These are phyloP conservation scores for Schizosaccharomyces cryophilus DNA, from an alignment of 805 yeast species.

Conservation along the genomic window DNA sequence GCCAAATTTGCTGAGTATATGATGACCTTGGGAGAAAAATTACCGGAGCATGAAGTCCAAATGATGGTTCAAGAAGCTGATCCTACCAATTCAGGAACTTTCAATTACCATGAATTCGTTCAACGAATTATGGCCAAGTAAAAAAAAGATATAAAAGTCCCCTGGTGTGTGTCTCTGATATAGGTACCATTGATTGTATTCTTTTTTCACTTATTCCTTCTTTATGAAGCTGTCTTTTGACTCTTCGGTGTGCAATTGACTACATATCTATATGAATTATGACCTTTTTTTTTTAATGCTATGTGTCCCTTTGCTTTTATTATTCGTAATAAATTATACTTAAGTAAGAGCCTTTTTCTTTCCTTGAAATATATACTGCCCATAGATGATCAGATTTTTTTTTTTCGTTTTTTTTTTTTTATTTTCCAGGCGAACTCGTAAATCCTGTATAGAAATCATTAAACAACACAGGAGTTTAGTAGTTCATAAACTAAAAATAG, in stretches of 20 bases:
- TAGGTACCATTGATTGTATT: too few relatives aligned
- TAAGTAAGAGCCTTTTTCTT: neutral
- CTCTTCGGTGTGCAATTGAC: neutral
- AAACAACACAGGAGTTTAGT: too few relatives aligned
- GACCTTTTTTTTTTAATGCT: too few relatives aligned
- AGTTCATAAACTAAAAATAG: too few relatives aligned
- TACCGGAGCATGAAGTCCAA: constrained; percentile 92
- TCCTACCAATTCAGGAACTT: constrained; percentile 44
- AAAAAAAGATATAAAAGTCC: neutral
- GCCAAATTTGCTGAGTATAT: constrained; percentile 91
- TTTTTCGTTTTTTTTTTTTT: too few relatives aligned
- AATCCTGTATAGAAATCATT: too few relatives aligned
- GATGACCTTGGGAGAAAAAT: constrained; percentile 90
- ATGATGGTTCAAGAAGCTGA: constrained; percentile 93
- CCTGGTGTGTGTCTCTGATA: too few relatives aligned
- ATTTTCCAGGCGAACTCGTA: too few relatives aligned
- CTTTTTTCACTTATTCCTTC: too few relatives aligned
- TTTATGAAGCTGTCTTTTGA: too few relatives aligned
- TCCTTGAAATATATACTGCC: neutral
- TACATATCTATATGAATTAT: neutral
- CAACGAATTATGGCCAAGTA: constrained; percentile 27
- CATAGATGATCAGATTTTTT: too few relatives aligned
- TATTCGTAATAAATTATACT: neutral
- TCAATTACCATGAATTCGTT: constrained; percentile 89
- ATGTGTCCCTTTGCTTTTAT: too few relatives aligned